Percentiles rank a stretch among this genome's conserved stretches.
These are phyloP conservation scores for Cavenderia fasciculata DNA, from an alignment of 78 protist genomes.

Conservation along the genomic window DNA sequence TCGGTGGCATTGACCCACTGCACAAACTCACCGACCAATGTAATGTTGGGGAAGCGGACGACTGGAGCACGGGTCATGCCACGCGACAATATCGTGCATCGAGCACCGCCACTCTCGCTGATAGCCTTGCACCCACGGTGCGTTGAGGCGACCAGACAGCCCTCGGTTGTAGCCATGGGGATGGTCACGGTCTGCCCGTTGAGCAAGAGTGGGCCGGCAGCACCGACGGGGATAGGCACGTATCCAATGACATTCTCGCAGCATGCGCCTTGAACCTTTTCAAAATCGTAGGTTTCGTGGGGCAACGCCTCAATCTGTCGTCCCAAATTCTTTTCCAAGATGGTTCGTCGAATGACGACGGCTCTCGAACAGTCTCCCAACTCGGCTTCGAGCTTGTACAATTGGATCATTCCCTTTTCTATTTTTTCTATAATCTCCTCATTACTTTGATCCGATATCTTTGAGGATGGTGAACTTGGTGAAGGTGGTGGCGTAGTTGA, in stretches of 20 bases:
- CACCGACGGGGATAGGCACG: slow-evolving; percentile 94
- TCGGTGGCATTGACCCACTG: slow-evolving; percentile 58
- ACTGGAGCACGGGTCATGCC: slow-evolving; percentile 97
- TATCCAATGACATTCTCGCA: slow-evolving; percentile 96
- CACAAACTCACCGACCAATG: slow-evolving; percentile 60
- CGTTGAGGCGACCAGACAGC: slow-evolving; percentile 92
- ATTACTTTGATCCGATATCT: slow-evolving; percentile 4
- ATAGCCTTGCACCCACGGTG: slow-evolving; percentile 93
- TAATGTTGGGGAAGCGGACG: slow-evolving; percentile 59
- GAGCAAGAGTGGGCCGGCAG: slow-evolving; percentile 91
- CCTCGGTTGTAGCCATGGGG: slow-evolving; percentile 97
- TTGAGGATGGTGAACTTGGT: background rate
- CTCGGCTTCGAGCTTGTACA: slow-evolving; percentile 61
- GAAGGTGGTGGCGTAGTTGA: background rate
- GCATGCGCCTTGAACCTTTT: slow-evolving; percentile 83
- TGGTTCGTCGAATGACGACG: slow-evolving; percentile 68
- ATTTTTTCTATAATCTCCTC: slow-evolving; percentile 38
- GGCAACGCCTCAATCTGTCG: slow-evolving; percentile 67
- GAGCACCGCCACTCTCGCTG: slow-evolving; percentile 80
- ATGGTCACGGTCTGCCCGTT: slow-evolving; percentile 78
- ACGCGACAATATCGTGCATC: slow-evolving; percentile 31
- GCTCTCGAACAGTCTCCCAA: slow-evolving; percentile 83
- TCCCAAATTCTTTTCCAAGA: slow-evolving; percentile 24
- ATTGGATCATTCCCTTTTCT: slow-evolving; percentile 44
- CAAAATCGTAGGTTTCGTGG: slow-evolving; percentile 79